phyloP scores from a whole-genome alignment of 31 red algal genomes.

The Bonnemaisonia californica region DNA sequence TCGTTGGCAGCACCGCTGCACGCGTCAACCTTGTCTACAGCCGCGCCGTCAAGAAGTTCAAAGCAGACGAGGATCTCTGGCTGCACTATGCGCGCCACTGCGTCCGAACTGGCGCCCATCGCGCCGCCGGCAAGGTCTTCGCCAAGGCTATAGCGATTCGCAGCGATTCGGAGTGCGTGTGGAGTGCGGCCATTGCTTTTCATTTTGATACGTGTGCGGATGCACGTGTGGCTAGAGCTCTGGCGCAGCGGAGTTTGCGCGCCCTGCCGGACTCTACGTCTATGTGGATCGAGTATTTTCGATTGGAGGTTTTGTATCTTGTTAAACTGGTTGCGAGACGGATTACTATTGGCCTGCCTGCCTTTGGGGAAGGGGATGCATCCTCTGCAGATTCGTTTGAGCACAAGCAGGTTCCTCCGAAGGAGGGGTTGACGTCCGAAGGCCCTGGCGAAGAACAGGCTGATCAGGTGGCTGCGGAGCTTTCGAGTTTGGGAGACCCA shows the following conservation, averaged over 20 bases:
- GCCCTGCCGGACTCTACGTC: slow-evolving; percentile 20
- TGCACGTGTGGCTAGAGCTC: slow-evolving; percentile 29
- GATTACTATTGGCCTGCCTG: slow-evolving; percentile 35
- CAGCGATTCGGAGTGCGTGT: slow-evolving; percentile 38
- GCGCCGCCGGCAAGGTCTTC: slow-evolving; percentile 42
- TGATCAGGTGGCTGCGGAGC: too few relatives aligned
- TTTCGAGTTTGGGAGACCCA: too few relatives aligned
- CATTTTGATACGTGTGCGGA: slow-evolving; percentile 68
- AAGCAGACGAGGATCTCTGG: slow-evolving; percentile 52
- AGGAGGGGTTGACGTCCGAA: not conserved
- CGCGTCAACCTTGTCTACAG: slow-evolving; percentile 61
- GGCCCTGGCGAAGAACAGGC: too few relatives aligned
- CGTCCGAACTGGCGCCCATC: slow-evolving; percentile 16
- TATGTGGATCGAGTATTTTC: slow-evolving; percentile 72
- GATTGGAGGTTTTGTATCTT: slow-evolving; percentile 57
- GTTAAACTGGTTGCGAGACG: slow-evolving; percentile 47
- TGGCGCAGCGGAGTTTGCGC: slow-evolving; percentile 53
- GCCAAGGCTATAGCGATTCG: slow-evolving; percentile 56
- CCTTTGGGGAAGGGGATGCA: not conserved
- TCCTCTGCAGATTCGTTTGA: not conserved
- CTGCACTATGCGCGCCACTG: slow-evolving; percentile 71
- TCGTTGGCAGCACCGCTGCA: slow-evolving; percentile 28
- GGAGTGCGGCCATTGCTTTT: slow-evolving; percentile 60
- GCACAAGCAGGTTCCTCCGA: not conserved
- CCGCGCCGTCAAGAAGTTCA: slow-evolving; percentile 53